Evolutionary conservation across 2,329 filamentous ascomycete genomes (phyloP).

Genomic region (Claviceps maximensis): DNA sequence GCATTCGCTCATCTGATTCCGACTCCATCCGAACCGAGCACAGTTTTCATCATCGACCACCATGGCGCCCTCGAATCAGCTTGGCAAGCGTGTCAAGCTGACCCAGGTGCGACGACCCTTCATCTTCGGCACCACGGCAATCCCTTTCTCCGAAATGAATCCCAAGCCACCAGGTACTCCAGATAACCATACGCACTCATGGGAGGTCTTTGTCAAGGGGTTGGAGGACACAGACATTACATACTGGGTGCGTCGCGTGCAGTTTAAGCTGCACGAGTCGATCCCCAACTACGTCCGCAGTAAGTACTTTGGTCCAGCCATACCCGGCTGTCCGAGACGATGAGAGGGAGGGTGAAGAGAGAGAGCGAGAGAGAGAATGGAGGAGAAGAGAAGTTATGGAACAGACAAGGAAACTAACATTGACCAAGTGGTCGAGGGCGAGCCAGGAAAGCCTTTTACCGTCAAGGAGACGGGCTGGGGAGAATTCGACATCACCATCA

Average conservation of each 20-base stretch:
- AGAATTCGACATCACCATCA: conserved; percentile 92
- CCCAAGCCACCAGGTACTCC: conserved; percentile 66
- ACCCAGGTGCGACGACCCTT: conserved; percentile 52
- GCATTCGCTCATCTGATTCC: background rate
- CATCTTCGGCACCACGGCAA: conserved; percentile 68
- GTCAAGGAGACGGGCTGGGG: conserved; percentile 94
- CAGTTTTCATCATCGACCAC: background rate
- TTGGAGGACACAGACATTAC: conserved; percentile 82
- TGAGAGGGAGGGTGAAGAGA: background rate
- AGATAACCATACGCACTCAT: conserved; percentile 89
- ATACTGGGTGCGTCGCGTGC: conserved; percentile 92
- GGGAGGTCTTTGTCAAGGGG: conserved; percentile 88
- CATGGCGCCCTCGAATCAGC: conserved; percentile 47
- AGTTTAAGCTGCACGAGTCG: conserved; percentile 96
- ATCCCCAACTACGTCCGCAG: conserved; percentile 83
- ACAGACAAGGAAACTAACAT: background rate
- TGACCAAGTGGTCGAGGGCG: conserved; percentile 52
- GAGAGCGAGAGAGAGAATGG: background rate
- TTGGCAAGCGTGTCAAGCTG: conserved; percentile 52
- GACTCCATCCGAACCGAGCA: background rate
- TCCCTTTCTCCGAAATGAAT: conserved; percentile 65
- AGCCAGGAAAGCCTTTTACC: conserved; percentile 57
- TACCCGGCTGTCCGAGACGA: background rate
- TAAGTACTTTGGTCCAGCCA: conserved; percentile 20
- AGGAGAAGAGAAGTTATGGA: background rate